A percentile compares a stretch with the other conserved stretches of the same genome.
These are phyloP conservation scores for Bullera alba DNA, from an alignment of 768 basidiomycete species.

Conservation along the genomic window DNA sequence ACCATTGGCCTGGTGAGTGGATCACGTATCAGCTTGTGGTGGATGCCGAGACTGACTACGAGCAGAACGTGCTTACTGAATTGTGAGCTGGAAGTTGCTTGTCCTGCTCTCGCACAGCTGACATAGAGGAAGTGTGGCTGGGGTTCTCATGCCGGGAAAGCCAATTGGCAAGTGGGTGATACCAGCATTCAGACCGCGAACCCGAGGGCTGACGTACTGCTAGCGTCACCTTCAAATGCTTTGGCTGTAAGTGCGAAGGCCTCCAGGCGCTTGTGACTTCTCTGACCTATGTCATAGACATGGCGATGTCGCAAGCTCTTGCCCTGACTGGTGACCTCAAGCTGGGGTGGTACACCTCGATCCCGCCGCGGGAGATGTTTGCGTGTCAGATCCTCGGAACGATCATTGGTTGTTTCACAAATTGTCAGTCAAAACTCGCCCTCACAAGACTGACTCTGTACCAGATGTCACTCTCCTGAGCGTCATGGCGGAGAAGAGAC, in stretches of 20 bases:
- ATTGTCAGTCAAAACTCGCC: slow-evolving; percentile 24
- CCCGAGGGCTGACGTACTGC: slow-evolving; percentile 2
- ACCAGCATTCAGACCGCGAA: not conserved
- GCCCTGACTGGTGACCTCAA: slow-evolving; percentile 42
- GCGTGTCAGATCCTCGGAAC: slow-evolving; percentile 42
- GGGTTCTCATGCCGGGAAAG: slow-evolving; percentile 44
- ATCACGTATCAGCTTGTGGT: not conserved
- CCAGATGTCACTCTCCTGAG: slow-evolving; percentile 37
- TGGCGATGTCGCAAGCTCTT: slow-evolving; percentile 46
- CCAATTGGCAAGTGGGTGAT: slow-evolving; percentile 44
- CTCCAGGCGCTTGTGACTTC: not conserved
- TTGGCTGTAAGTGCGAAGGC: slow-evolving; percentile 28
- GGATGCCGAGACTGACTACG: slow-evolving; percentile 7
- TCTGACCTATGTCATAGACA: slow-evolving; percentile 25
- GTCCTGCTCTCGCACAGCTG: not conserved
- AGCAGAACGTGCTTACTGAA: slow-evolving; percentile 47
- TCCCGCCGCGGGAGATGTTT: slow-evolving; percentile 45
- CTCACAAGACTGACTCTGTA: slow-evolving; percentile 6
- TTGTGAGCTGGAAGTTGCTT: slow-evolving; percentile 25
- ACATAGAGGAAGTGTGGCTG: slow-evolving; percentile 34
- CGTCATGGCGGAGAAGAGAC: slow-evolving; percentile 40
- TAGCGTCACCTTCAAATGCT: slow-evolving; percentile 44
- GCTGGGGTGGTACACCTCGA: slow-evolving; percentile 41
- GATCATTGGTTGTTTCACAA: slow-evolving; percentile 41
- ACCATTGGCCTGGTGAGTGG: slow-evolving; percentile 41